Evolutionary conservation across 768 basidiomycete species (phyloP).

Genomic region (Mycena crocata): DNA sequence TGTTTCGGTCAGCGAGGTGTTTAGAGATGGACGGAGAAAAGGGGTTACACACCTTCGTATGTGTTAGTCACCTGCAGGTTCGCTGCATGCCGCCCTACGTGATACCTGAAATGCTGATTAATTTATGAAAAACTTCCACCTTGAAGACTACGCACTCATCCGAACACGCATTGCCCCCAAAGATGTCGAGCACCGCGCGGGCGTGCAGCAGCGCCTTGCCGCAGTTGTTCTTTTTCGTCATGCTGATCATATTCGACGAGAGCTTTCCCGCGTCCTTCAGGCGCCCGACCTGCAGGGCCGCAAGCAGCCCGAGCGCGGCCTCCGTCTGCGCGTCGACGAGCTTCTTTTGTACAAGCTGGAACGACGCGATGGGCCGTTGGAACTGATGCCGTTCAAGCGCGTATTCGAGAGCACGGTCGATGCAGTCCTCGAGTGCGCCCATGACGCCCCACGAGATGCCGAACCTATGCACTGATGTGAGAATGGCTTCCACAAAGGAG

Average conservation of each 20-base stretch:
- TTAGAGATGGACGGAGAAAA: constrained; percentile 8
- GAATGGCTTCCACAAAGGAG: not conserved
- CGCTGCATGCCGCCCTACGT: constrained; percentile 93
- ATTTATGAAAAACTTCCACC: not conserved
- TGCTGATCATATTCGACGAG: constrained; percentile 93
- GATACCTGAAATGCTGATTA: constrained; percentile 66
- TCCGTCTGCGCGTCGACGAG: constrained; percentile 94
- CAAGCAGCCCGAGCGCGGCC: constrained; percentile 79
- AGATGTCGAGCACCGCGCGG: constrained; percentile 84
- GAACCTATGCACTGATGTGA: constrained; percentile 35
- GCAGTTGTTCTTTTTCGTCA: constrained; percentile 96
- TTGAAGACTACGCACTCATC: constrained; percentile 78
- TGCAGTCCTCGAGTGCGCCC: constrained; percentile 94
- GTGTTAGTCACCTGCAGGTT: constrained; percentile 97
- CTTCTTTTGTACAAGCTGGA: constrained; percentile 99
- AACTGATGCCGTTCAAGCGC: constrained; percentile 94
- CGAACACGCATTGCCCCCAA: constrained; percentile 93
- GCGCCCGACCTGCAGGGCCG: constrained; percentile 84
- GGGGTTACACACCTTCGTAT: constrained; percentile 77
- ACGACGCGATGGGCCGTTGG: constrained; percentile 87
- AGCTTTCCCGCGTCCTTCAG: constrained; percentile 82
- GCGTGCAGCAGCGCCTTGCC: constrained; percentile 91
- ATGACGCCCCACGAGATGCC: constrained; percentile 97
- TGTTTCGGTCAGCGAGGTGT: not conserved
- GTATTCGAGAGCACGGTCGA: constrained; percentile 81